Percentiles rank a stretch among this genome's conserved stretches.
Conservation (phyloP, 371 early-diverging fungal species). For the Neoconidiobolus thromboides region DNA sequence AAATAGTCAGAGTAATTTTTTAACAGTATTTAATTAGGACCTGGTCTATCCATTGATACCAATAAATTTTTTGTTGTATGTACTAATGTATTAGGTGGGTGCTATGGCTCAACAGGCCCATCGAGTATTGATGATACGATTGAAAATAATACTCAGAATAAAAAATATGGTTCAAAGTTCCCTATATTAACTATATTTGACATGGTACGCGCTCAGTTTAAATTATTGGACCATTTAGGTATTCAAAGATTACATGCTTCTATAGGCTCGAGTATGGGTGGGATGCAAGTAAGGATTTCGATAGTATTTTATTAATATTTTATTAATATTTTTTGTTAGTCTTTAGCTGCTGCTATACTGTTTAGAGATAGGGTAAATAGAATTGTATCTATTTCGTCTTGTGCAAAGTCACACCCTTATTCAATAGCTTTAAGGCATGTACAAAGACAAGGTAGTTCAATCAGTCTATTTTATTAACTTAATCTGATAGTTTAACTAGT, state of each 20-base stretch:
- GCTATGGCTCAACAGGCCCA: constrained; percentile 79
- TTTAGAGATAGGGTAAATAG: constrained; percentile 67
- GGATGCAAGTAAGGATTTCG: constrained; percentile 51
- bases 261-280: constrained; percentile 90
- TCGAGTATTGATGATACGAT: constrained; percentile 16
- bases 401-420: constrained; percentile 88
- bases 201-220: constrained; percentile 85
- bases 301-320: background rate
- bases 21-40: constrained; percentile 16
- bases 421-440: constrained; percentile 82
- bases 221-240: constrained; percentile 57
- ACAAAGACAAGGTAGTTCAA: constrained; percentile 50
- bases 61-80: constrained; percentile 73
- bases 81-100: constrained; percentile 73
- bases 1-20: background rate
- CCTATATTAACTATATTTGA: constrained; percentile 86
- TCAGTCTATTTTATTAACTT: background rate
- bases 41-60: constrained; percentile 62
- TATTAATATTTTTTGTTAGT: constrained; percentile 14
- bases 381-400: constrained; percentile 69
- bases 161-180: constrained; percentile 74
- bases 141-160: constrained; percentile 43
- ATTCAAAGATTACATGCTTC: constrained; percentile 67
- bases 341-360: constrained; percentile 64
- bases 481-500: constrained; percentile 18